Conservation (phyloP, 2,329 filamentous ascomycete genomes). For the Colletotrichum zoysiae region DNA sequence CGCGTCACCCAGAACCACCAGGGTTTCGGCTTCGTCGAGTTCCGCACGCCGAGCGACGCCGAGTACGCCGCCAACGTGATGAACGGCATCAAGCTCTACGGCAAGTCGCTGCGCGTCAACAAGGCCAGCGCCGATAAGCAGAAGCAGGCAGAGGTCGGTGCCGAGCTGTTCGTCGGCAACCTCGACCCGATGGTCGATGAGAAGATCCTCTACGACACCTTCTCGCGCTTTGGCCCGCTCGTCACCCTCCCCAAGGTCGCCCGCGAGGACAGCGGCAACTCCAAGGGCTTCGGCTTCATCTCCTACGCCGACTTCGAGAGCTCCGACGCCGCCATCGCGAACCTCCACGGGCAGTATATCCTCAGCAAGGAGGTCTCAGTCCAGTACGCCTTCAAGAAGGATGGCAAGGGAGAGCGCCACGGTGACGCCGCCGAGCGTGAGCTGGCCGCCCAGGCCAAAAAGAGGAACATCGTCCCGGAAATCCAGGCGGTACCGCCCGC, state of each 20-base stretch:
- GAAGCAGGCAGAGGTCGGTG: constrained; percentile 91
- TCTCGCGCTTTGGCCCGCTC: constrained; percentile 90
- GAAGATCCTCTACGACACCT: constrained; percentile 94
- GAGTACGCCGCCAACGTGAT: constrained; percentile 97
- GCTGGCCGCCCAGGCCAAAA: constrained; percentile 91
- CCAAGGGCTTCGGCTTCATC: constrained; percentile 97
- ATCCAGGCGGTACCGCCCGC: constrained; percentile 81
- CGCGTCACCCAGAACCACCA: constrained; percentile 97
- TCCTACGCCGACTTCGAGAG: constrained; percentile 94
- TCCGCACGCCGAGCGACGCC: constrained; percentile 93
- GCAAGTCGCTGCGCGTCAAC: constrained; percentile 96
- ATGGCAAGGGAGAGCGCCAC: constrained; percentile 96
- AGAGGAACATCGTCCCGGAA: constrained; percentile 90
- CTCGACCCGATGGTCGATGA: constrained; percentile 95
- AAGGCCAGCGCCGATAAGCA: constrained; percentile 94
- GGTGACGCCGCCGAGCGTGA: constrained; percentile 94
- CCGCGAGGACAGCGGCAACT: constrained; percentile 87
- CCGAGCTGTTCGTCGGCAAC: constrained; percentile 97
- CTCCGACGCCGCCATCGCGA: constrained; percentile 89
- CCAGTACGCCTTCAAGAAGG: constrained; percentile 99
- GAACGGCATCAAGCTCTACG: constrained; percentile 94
- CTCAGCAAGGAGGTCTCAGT: constrained; percentile 97
- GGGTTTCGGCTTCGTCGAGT: constrained; percentile 99
- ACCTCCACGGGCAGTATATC: constrained; percentile 96
- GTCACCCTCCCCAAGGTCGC: constrained; percentile 90